A percentile compares a stretch with the other conserved stretches of the same genome.
phyloP scores from a whole-genome alignment of 495 filamentous ascomycete genomes.

The Aspergillus mulundensis region DNA sequence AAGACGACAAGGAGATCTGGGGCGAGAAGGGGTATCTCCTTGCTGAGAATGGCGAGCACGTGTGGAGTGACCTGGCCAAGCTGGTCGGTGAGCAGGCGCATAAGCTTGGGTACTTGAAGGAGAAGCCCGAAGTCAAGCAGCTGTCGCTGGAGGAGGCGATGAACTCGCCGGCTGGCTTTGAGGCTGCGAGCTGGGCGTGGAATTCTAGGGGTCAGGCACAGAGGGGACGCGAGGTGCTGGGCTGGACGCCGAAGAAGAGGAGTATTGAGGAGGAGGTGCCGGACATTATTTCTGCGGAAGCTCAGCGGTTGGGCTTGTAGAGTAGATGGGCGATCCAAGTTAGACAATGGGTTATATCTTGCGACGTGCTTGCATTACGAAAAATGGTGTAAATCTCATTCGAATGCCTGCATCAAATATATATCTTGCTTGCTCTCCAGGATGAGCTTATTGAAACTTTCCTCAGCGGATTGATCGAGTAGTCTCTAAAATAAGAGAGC shows the following conservation, averaged over 20 bases:
- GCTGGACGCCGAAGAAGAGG: constrained; percentile 52
- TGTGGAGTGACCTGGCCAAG: constrained; percentile 60
- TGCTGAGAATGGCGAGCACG: constrained; percentile 61
- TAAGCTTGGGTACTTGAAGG: constrained; percentile 53
- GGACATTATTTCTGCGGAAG: constrained; percentile 31
- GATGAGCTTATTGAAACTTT: too few species aligned
- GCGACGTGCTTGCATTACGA: too few species aligned
- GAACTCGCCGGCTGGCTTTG: constrained; percentile 26
- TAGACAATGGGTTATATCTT: not conserved
- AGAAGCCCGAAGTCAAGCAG: constrained; percentile 42
- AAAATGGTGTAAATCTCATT: too few species aligned
- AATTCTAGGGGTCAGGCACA: constrained; percentile 56
- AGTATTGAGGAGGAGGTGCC: constrained; percentile 50
- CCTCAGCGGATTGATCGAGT: too few species aligned
- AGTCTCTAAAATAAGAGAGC: too few species aligned
- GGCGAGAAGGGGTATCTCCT: constrained; percentile 68
- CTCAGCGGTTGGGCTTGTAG: not conserved
- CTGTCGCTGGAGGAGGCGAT: constrained; percentile 26
- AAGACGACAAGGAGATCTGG: constrained; percentile 57
- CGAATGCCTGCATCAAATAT: too few species aligned
- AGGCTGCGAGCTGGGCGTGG: constrained; percentile 43
- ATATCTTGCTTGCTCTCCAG: too few species aligned
- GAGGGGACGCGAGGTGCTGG: constrained; percentile 56
- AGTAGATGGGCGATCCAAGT: not conserved
- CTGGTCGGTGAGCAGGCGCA: constrained; percentile 54